Conservation (phyloP, 805 yeast species). For the Blastobotrys chiropterorum region DNA sequence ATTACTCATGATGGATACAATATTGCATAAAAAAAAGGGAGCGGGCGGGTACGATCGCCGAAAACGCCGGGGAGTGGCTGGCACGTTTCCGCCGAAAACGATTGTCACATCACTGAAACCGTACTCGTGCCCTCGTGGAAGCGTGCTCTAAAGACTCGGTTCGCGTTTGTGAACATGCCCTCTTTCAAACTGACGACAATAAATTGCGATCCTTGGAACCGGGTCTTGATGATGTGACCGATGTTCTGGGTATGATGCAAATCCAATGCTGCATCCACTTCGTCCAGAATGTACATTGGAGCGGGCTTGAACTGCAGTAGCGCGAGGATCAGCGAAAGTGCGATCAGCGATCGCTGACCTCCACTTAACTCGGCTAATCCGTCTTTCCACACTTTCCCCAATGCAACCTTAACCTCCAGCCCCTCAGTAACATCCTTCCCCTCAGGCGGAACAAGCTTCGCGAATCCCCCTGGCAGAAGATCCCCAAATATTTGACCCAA, state of each 20-base stretch:
- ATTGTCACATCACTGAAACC: conserved; percentile 43
- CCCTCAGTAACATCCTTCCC: conserved; percentile 84
- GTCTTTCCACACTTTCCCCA: conserved; percentile 94
- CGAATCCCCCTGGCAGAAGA: conserved; percentile 80
- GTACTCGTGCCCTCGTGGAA: conserved; percentile 97
- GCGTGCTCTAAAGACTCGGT: conserved; percentile 84
- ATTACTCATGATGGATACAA: no score
- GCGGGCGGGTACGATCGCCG: no score
- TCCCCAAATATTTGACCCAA: conserved; percentile 89
- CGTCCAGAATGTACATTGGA: conserved; percentile 96
- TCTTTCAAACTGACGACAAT: conserved; percentile 95
- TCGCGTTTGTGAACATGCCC: conserved; percentile 97
- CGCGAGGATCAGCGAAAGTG: conserved; percentile 86
- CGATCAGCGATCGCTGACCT: conserved; percentile 93
- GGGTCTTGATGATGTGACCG: conserved; percentile 90
- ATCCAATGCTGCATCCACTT: conserved; percentile 97
- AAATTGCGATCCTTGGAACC: conserved; percentile 93
- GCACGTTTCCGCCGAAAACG: no score
- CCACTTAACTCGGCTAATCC: conserved; percentile 93
- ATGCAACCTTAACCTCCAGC: conserved; percentile 77
- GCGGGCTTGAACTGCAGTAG: conserved; percentile 93
- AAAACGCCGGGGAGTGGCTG: no score
- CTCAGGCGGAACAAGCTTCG: conserved; percentile 78
- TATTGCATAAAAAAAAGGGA: no score
- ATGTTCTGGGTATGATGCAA: conserved; percentile 95